A percentile compares a stretch with the other conserved stretches of the same genome.
phyloP scores from a whole-genome alignment of 202 grass and related monocot genomes.

The Schoenoplectus tabernaemontani region DNA sequence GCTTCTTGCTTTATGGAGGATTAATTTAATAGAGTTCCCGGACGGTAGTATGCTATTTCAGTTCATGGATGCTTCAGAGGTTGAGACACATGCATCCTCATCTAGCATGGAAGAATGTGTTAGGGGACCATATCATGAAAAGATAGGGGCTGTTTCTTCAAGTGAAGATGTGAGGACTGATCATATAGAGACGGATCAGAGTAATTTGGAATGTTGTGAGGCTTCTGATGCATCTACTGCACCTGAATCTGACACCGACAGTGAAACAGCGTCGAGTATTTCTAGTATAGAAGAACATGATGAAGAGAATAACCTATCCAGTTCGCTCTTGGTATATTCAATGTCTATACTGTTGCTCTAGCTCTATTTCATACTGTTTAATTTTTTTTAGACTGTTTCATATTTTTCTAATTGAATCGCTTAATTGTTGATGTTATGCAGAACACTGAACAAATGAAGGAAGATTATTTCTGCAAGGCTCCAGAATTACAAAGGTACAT shows the following conservation, averaged over 20 bases:
- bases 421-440: constrained; percentile 1
- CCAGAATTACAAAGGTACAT: constrained; percentile 16
- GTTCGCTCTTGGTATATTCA: constrained; percentile 42
- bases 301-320: constrained; percentile 27
- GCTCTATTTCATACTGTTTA: constrained; percentile 14
- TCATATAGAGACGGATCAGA: constrained; percentile 36
- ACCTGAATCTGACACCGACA: constrained; percentile 46
- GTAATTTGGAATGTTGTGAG: constrained; percentile 41
- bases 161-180: constrained; percentile 9
- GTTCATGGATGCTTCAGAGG: constrained; percentile 32
- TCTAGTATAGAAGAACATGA: constrained; percentile 58
- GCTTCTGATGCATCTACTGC: constrained; percentile 49
- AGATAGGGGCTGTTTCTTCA: constrained; percentile 11
- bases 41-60: constrained; percentile 79
- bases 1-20: not conserved
- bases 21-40: constrained; percentile 30
- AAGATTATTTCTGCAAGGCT: constrained; percentile 8
- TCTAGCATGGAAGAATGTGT: constrained; percentile 22
- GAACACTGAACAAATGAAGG: not conserved
- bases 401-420: too few species aligned
- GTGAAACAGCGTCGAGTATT: constrained; percentile 48
- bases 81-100: constrained; percentile 29
- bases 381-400: not conserved
- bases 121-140: not conserved
- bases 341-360: constrained; percentile 17